Percentiles rank a stretch among this genome's conserved stretches.
phyloP scores from a whole-genome alignment of 2,329 filamentous ascomycete species.

The Claviceps sorghi region DNA sequence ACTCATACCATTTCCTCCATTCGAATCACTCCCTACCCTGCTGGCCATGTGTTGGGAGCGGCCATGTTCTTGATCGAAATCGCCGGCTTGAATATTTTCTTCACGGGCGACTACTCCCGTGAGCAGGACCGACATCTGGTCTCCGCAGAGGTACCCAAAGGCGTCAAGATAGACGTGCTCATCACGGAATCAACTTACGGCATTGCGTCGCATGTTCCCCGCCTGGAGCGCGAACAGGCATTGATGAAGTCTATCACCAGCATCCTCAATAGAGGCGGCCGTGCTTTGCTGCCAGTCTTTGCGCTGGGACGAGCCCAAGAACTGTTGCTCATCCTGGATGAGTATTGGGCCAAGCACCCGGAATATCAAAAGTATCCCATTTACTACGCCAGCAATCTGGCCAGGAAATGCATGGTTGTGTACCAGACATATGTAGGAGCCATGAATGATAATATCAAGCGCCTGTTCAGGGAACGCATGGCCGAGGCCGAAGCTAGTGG shows the following conservation, averaged over 20 bases:
- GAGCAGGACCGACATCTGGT: constrained; percentile 94
- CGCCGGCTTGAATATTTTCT: constrained; percentile 88
- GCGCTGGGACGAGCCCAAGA: constrained; percentile 90
- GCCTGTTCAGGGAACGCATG: constrained; percentile 84
- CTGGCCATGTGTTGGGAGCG: constrained; percentile 92
- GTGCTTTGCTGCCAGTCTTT: constrained; percentile 89
- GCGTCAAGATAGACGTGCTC: constrained; percentile 84
- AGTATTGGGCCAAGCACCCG: constrained; percentile 84
- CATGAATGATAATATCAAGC: constrained; percentile 99
- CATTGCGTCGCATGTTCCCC: constrained; percentile 82
- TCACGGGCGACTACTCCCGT: constrained; percentile 93
- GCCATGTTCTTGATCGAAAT: constrained; percentile 99
- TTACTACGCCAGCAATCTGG: constrained; percentile 92
- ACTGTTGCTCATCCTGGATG: constrained; percentile 82
- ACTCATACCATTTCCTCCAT: constrained; percentile 96
- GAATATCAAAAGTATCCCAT: constrained; percentile 87
- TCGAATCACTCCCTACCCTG: constrained; percentile 89
- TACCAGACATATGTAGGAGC: constrained; percentile 97
- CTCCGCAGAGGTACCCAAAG: constrained; percentile 76
- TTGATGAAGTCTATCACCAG: constrained; percentile 92
- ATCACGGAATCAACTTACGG: constrained; percentile 98
- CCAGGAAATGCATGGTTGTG: constrained; percentile 93
- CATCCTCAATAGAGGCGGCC: constrained; percentile 79
- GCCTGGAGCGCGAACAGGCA: constrained; percentile 78
- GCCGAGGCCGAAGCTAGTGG: constrained; percentile 74